Conservation (phyloP, 2,329 filamentous ascomycete genomes). For the Leptographium lundbergii region DNA sequence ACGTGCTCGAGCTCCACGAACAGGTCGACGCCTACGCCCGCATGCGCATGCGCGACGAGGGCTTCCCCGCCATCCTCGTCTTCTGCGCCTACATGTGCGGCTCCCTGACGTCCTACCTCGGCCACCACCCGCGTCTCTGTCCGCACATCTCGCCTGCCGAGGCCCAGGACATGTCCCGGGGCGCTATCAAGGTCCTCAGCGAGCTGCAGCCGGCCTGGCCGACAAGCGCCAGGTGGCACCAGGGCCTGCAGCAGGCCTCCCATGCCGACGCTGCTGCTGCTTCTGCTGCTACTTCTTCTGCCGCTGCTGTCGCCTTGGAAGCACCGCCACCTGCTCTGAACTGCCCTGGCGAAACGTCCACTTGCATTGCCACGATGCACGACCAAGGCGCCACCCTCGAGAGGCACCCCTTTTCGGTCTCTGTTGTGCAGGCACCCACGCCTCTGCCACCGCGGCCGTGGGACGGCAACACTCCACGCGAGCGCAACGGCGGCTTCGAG, state of each 20-base stretch:
- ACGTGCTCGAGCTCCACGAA: constrained; percentile 22
- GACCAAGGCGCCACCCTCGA: background rate
- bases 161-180: constrained; percentile 10
- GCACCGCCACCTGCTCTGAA: too few species aligned
- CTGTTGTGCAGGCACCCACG: background rate
- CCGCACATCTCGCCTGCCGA: constrained; percentile 6
- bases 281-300: background rate
- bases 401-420: background rate
- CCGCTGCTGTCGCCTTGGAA: background rate
- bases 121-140: constrained; percentile 9
- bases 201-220: constrained; percentile 14
- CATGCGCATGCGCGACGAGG: constrained; percentile 7
- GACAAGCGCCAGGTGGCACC: constrained; percentile 13
- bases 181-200: constrained; percentile 11
- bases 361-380: background rate
- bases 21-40: constrained; percentile 17
- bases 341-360: background rate
- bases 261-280: constrained; percentile 3
- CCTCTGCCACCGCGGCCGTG: background rate
- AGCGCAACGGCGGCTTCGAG: background rate
- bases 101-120: constrained; percentile 16
- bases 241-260: constrained; percentile 12
- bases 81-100: constrained; percentile 28
- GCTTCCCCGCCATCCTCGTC: constrained; percentile 23
- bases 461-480: background rate